Evolutionary conservation across 148 eudicot genomes (phyloP).

Genomic region (Rhododendron henanense): DNA sequence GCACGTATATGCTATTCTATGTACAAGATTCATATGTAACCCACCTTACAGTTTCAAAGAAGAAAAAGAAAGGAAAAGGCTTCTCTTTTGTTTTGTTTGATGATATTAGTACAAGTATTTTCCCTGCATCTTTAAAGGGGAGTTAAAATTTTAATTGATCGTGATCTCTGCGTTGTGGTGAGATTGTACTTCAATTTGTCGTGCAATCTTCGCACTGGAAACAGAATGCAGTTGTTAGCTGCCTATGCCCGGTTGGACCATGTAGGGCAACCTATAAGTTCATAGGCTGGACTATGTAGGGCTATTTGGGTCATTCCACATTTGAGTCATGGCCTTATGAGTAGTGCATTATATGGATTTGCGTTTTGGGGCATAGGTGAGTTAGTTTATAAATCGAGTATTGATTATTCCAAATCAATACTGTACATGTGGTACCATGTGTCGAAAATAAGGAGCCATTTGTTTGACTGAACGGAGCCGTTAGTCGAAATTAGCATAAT

Average conservation of each 20-base stretch:
- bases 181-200: background rate
- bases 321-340: too few relatives aligned
- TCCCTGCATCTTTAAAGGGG: background rate
- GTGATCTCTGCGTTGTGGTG: background rate
- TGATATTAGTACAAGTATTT: background rate
- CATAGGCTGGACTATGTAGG: background rate
- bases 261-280: background rate
- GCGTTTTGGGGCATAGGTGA: too few relatives aligned
- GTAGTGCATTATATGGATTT: too few relatives aligned
- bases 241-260: background rate
- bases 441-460: too few relatives aligned
- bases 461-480: too few relatives aligned
- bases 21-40: conserved; percentile 1
- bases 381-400: too few relatives aligned
- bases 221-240: background rate
- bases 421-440: too few relatives aligned
- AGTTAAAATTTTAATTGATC: background rate
- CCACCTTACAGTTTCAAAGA: background rate
- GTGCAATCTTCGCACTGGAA: background rate
- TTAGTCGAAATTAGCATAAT: too few relatives aligned
- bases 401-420: too few relatives aligned
- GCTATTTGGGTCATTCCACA: background rate
- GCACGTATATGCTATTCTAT: background rate
- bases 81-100: background rate
- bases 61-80: background rate